Base-by-base conservation (phyloP, 805 yeast genomes). In the Lipomyces spencermartinsiae region DNA sequence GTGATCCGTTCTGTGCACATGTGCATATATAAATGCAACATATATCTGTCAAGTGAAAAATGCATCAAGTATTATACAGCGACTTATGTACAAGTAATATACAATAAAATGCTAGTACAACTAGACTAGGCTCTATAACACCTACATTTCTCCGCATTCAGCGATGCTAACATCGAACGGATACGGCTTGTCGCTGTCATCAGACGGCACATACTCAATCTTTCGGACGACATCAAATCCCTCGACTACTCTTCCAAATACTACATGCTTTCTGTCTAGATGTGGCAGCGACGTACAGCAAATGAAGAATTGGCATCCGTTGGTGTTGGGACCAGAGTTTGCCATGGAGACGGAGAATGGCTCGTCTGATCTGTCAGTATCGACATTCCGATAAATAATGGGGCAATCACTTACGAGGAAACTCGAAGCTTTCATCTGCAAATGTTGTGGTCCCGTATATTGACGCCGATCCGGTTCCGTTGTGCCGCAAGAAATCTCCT, bases 291-390 rank as follows among this genome's bases (percentile, higher is more conserved):
- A 75, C 0, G 71, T 76, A 39, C 77, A 70, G 57, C 80, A 80
- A 60, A 86, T 84, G 78, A 86, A 86, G 74, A 86, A 86, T 77
- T 86, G 89, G 46, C 87, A 84, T 5, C 89, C 89, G 74, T 86
- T 86, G 71, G 88, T 84, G 80, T 85, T 82, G 73, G 87, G 85
- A 64, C 89, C 89, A 35, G 87, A 83, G 73, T 86, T 86, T 69
- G 88, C 88, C 89, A 85, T 85, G 33, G 87, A 83, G 69, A 85
- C 83, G 76, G 78, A 82, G 82, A 74, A 85, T 80, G 68, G 70
- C 58, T 72, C 77, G 62, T 77, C 78, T 74, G 58, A 49, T 62
- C 6, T 22, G 51, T 59, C 29, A 51, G 53, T 19, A 22, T 14
- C 9, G n/a, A 46, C 12, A 2, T 33, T 7, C 19, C 2, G 22